These are phyloP conservation scores for Litsea cubeba DNA, from an alignment of 164 flowering plant genomes.

Conservation along the genomic window DNA sequence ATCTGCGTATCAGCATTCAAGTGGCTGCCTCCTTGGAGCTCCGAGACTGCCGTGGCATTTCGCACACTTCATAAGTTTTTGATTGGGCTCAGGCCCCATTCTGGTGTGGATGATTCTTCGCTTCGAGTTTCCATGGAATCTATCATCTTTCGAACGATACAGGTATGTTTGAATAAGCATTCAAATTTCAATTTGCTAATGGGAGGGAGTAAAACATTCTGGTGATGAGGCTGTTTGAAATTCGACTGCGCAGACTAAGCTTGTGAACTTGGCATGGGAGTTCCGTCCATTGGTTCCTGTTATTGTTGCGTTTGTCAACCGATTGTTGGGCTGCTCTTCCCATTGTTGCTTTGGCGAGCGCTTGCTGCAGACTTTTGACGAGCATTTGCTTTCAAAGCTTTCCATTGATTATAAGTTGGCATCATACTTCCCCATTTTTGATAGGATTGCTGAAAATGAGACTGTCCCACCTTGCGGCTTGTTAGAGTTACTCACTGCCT, in stretches of 20 bases:
- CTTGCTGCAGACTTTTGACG: conserved; percentile 72
- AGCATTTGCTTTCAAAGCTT: conserved; percentile 65
- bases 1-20: conserved; percentile 75
- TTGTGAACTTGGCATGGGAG: conserved; percentile 56
- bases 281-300: conserved; percentile 67
- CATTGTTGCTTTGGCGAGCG: conserved; percentile 79
- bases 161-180: conserved; percentile 37
- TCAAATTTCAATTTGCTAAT: background rate
- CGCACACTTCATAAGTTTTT: conserved; percentile 77
- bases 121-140: conserved; percentile 44
- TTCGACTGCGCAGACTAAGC: conserved; percentile 51
- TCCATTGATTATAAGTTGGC: conserved; percentile 45
- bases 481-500: conserved; percentile 62
- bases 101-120: conserved; percentile 37
- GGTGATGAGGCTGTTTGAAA: background rate
- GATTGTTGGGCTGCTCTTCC: conserved; percentile 65
- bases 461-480: conserved; percentile 66
- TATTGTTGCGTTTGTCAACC: conserved; percentile 55
- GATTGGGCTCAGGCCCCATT: conserved; percentile 62
- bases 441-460: conserved; percentile 69
- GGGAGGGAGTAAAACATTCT: background rate
- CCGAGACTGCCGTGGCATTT: conserved; percentile 85
- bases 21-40: conserved; percentile 92
- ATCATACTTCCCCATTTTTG: conserved; percentile 72
- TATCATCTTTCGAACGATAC: conserved; percentile 44